These are phyloP conservation scores for Colletotrichum godetiae DNA, from an alignment of 2,329 filamentous ascomycete species.

Conservation along the genomic window DNA sequence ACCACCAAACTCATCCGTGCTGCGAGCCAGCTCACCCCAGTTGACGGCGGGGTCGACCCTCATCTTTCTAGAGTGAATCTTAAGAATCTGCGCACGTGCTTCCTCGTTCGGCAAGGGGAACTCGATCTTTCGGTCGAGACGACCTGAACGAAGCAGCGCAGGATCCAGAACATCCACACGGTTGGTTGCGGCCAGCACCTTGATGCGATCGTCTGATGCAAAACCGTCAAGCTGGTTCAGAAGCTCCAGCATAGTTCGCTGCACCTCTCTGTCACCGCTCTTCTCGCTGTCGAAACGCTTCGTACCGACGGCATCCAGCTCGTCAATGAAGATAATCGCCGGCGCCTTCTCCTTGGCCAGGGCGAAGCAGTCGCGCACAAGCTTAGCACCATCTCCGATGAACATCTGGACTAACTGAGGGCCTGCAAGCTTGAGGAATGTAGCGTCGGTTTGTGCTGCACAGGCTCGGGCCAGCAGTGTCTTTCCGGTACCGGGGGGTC, in stretches of 20 bases:
- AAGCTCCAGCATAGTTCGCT: slow-evolving; percentile 98
- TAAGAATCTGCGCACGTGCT: slow-evolving; percentile 94
- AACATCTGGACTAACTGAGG: slow-evolving; percentile 99
- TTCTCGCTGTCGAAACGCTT: slow-evolving; percentile 99
- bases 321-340: slow-evolving; percentile 99
- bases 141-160: slow-evolving; percentile 88
- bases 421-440: slow-evolving; percentile 97
- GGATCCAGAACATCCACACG: slow-evolving; percentile 94
- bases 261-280: slow-evolving; percentile 96
- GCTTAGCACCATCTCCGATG: slow-evolving; percentile 97
- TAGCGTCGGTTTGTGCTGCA: slow-evolving; percentile 97
- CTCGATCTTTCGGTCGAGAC: slow-evolving; percentile 96
- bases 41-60: slow-evolving; percentile 93
- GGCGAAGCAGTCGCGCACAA: slow-evolving; percentile 97
- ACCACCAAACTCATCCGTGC: slow-evolving; percentile 98
- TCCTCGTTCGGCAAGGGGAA: slow-evolving; percentile 99
- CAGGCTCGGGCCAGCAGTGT: slow-evolving; percentile 94
- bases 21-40: slow-evolving; percentile 94
- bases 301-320: slow-evolving; percentile 96
- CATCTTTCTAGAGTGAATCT: slow-evolving; percentile 99
- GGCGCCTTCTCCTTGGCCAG: slow-evolving; percentile 98
- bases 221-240: slow-evolving; percentile 99
- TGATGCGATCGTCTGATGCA: slow-evolving; percentile 95
- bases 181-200: slow-evolving; percentile 95
- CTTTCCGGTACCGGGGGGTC: slow-evolving; percentile 90